A percentile compares a stretch with the other conserved stretches of the same genome.
These are phyloP conservation scores for Athelia psychrophila DNA, from an alignment of 1,284 basidiomycete genomes.

Conservation along the genomic window DNA sequence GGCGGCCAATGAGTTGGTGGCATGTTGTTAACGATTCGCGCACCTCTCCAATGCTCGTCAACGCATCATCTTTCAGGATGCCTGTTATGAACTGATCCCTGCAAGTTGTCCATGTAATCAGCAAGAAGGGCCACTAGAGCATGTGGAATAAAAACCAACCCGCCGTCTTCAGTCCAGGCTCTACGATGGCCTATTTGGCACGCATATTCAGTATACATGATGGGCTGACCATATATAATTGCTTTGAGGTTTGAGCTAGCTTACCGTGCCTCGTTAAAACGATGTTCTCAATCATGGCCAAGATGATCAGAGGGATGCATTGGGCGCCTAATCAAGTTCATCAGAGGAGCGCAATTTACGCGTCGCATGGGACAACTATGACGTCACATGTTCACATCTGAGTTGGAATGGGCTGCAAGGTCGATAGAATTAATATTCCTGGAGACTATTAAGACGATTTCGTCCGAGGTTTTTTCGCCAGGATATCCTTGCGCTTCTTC, in stretches of 20 bases:
- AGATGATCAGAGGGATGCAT: background rate
- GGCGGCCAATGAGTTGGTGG: background rate
- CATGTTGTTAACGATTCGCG: conserved; percentile 4
- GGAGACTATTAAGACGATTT: too few relatives aligned
- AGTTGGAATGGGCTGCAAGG: too few relatives aligned
- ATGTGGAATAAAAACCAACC: conserved; percentile 42
- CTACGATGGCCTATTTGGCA: conserved; percentile 75
- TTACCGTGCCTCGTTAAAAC: conserved; percentile 81
- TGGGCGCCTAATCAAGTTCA: too few relatives aligned
- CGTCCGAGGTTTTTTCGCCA: conserved; percentile 20
- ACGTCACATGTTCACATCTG: too few relatives aligned
- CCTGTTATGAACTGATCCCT: conserved; percentile 67
- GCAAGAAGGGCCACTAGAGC: background rate
- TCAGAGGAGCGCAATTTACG: too few relatives aligned
- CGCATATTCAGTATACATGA: background rate
- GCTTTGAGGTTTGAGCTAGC: conserved; percentile 7
- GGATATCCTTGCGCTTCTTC: conserved; percentile 49
- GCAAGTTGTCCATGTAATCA: background rate
- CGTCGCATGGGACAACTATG: too few relatives aligned
- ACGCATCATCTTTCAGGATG: conserved; percentile 71
- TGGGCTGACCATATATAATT: background rate
- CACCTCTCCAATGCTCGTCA: conserved; percentile 74
- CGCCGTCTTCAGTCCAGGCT: conserved; percentile 69
- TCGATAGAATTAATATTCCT: too few relatives aligned
- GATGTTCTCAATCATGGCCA: conserved; percentile 61